Base-by-base conservation (phyloP, 306 rosid genomes). In the Abrus precatorius region DNA sequence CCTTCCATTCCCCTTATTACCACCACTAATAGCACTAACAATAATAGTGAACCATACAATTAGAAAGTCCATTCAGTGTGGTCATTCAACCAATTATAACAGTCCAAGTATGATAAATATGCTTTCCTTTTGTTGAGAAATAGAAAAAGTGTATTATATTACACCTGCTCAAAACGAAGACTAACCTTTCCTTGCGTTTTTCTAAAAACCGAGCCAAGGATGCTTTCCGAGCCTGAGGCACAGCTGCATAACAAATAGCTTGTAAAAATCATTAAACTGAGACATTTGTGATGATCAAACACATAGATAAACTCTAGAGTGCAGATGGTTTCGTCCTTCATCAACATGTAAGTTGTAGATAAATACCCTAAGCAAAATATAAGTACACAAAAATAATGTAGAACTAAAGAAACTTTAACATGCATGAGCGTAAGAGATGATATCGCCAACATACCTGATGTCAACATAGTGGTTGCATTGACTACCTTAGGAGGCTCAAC, bases 181-280 rank as follows among this genome's bases (percentile, higher is more conserved):
- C 71, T 87, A 79, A 92, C 98, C 98, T 90, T 77, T 94, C 98
- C 90, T 89, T 92, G 85, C 98, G 97, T 89, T 94, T 94, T 86
- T 91, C 93, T 62, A 94, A 84, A 82, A 92, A 94, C 6, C 98
- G 87, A 74, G 94, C 94, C 92, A 94, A 86, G 55, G 98, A 92
- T 82, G 97, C 97, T 88, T 94, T 92, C 1, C 97, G 91, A 8
- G 97, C 92, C 88, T 94, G 98, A 72, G 98, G 97, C 63, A 92
- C 93, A 36, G 97, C 91, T 88, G 85, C 74, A 80, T 53, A 27
- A 57, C 75, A 79, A 36, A 75, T 78, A 44, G 45, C 44, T 72
- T 34, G 5, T 43, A 53, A 67, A 47, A 76, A 77, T 72, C 72
- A 70, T 79, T 41, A 61, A 49, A 59, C 12, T 28, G 64, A 2